phyloP scores from a whole-genome alignment of 306 rosid genomes.

The Corylus avellana region DNA sequence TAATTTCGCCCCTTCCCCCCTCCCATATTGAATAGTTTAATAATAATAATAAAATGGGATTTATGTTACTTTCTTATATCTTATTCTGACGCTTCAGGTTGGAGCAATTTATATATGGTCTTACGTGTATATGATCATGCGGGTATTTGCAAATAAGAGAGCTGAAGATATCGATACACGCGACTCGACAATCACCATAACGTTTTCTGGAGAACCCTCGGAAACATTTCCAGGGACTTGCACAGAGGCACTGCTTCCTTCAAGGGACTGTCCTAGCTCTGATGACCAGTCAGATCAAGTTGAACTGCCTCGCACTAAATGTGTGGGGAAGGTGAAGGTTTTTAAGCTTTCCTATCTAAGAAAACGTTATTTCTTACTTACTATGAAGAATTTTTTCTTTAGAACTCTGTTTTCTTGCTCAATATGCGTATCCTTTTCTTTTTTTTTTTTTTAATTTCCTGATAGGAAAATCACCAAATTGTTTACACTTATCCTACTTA shows the following conservation, averaged over 20 bases:
- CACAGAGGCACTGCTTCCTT: neutral
- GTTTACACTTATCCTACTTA: neutral
- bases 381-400: no score
- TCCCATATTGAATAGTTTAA: neutral
- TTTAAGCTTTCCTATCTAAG: neutral
- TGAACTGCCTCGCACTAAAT: neutral
- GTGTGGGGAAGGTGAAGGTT: neutral
- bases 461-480: neutral
- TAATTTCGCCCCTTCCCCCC: no score
- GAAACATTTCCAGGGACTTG: slow-evolving; percentile 1
- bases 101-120: slow-evolving; percentile 16
- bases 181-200: neutral
- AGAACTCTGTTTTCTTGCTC: neutral
- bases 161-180: neutral
- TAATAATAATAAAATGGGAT: neutral
- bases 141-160: neutral
- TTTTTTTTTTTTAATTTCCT: neutral
- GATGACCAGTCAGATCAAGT: neutral
- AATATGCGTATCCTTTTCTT: neutral
- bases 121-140: slow-evolving; percentile 5
- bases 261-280: neutral
- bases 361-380: no score
- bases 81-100: neutral
- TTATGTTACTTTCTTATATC: neutral
- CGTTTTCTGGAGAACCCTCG: neutral